phyloP scores from a whole-genome alignment of 139 green algal genomes.

The Chlorella sp. region DNA sequence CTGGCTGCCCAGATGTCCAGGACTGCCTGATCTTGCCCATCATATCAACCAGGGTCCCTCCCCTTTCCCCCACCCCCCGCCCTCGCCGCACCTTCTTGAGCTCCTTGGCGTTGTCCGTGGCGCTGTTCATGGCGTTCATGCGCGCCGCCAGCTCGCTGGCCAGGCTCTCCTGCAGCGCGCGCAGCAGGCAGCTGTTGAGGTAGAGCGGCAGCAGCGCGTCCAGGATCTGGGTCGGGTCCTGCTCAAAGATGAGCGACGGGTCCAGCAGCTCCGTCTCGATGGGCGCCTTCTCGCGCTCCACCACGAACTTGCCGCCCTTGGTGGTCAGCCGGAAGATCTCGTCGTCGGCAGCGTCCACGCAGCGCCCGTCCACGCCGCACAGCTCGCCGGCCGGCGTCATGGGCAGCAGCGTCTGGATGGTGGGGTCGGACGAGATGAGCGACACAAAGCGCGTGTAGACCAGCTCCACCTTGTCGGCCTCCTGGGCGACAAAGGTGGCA shows the following conservation, averaged over 20 bases:
- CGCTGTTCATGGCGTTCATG: slow-evolving; percentile 99
- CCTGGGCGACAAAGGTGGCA: slow-evolving; percentile 86
- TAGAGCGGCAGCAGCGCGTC: slow-evolving; percentile 98
- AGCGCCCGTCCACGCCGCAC: slow-evolving; percentile 93
- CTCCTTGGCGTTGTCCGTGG: slow-evolving; percentile 93
- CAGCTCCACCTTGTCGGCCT: slow-evolving; percentile 97
- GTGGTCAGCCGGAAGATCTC: slow-evolving; percentile 82
- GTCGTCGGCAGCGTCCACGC: slow-evolving; percentile 94
- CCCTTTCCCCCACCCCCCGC: too few relatives aligned
- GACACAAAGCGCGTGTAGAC: slow-evolving; percentile 99
- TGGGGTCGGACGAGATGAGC: slow-evolving; percentile 84
- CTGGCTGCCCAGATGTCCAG: too few relatives aligned
- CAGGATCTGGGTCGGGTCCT: slow-evolving; percentile 96
- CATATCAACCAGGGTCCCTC: too few relatives aligned
- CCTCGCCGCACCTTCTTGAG: slow-evolving; percentile 68
- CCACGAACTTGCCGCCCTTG: slow-evolving; percentile 30
- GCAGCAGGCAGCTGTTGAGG: slow-evolving; percentile 92
- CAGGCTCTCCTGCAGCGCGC: slow-evolving; percentile 83
- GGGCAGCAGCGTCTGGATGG: slow-evolving; percentile 94
- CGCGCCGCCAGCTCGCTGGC: slow-evolving; percentile 96
- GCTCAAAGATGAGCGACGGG: slow-evolving; percentile 92
- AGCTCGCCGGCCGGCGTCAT: slow-evolving; percentile 84
- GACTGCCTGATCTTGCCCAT: too few relatives aligned
- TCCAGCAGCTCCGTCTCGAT: slow-evolving; percentile 73
- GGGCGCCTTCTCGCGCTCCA: slow-evolving; percentile 79